Conservation (phyloP, 192 early-diverging fungal species). For the Paraglomus occultum region DNA sequence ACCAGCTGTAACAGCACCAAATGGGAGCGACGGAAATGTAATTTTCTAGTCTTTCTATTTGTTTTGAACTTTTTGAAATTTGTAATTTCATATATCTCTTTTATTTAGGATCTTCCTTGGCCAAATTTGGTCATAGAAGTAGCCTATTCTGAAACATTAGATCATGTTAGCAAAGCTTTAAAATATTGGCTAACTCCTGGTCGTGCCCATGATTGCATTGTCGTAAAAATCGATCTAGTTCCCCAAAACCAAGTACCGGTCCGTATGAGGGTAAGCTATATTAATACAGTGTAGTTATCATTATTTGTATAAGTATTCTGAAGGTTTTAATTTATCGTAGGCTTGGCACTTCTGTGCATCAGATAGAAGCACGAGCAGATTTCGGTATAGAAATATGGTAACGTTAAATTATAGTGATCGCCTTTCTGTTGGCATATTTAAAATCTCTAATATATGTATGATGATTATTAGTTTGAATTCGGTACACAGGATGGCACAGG, state of each 20-base stretch:
- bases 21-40: background rate
- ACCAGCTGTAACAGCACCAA: background rate
- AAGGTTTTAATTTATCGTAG: too few species aligned
- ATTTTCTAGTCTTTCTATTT: background rate
- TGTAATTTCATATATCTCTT: background rate
- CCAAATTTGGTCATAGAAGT: constrained; percentile 17
- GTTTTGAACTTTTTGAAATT: background rate
- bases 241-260: background rate
- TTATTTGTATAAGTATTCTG: too few species aligned
- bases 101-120: background rate
- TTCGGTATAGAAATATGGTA: too few species aligned
- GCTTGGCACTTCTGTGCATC: too few species aligned
- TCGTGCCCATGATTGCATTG: background rate
- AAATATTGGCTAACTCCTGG: background rate
- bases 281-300: background rate
- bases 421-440: constrained; percentile 1
- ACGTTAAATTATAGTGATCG: constrained; percentile 17
- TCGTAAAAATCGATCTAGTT: constrained; percentile 13
- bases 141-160: constrained; percentile 19
- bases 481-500: constrained; percentile 10
- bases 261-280: constrained; percentile 13
- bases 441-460: constrained; percentile 23
- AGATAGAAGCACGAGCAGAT: constrained; percentile 2
- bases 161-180: background rate
- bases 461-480: constrained; percentile 31